These are phyloP conservation scores for Asterophora parasitica DNA, from an alignment of 768 basidiomycete genomes.

Conservation along the genomic window DNA sequence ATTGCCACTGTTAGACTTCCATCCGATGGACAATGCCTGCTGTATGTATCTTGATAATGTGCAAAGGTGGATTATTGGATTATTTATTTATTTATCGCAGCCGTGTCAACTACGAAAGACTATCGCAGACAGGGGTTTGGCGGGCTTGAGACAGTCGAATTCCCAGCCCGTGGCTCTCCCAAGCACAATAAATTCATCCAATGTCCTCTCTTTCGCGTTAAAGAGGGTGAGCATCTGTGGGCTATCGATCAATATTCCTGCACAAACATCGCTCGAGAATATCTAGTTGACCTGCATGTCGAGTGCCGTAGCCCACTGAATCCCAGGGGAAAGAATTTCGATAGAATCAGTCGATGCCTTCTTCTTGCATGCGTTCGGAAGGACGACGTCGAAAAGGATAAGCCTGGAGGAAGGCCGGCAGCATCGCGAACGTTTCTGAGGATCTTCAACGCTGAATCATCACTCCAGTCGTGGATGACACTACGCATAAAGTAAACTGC, in stretches of 20 bases:
- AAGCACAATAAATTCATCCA: slow-evolving; percentile 6
- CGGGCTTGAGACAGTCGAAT: neutral
- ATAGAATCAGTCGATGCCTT: neutral
- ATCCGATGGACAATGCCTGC: too few species aligned
- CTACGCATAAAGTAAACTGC: slow-evolving; percentile 7
- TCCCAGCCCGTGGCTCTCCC: slow-evolving; percentile 4
- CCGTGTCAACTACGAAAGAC: too few species aligned
- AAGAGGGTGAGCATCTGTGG: slow-evolving; percentile 10
- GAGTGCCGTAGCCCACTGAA: neutral
- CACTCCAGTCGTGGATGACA: slow-evolving; percentile 9
- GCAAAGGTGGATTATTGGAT: too few species aligned
- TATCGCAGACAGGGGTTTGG: neutral
- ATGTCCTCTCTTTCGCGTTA: slow-evolving; percentile 9
- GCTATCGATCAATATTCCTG: neutral
- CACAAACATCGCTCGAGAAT: too few species aligned
- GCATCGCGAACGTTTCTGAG: slow-evolving; percentile 4
- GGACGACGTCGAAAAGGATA: slow-evolving; percentile 3
- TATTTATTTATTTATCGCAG: too few species aligned
- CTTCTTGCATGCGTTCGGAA: neutral
- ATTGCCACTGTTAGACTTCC: too few species aligned
- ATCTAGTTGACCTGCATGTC: slow-evolving; percentile 1
- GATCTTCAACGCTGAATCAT: neutral
- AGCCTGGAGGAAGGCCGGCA: slow-evolving; percentile 3
- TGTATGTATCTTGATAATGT: too few species aligned
- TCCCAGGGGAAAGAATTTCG: neutral